Conservation (phyloP, 768 basidiomycete species). For the Leccinum aurantiacum region DNA sequence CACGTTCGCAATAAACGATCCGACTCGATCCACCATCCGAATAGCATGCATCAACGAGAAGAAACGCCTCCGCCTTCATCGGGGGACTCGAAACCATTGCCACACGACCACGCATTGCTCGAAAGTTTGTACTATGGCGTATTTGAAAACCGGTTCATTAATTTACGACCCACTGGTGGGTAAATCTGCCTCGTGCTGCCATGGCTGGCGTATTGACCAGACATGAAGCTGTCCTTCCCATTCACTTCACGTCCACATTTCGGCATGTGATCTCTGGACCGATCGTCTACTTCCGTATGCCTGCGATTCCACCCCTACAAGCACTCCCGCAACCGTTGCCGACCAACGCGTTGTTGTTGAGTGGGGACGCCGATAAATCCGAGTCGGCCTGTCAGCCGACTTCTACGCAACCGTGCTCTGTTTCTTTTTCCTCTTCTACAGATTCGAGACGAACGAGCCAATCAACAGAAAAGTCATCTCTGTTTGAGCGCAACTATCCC, state of each 20-base stretch:
- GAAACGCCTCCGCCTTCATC: slow-evolving; percentile 33
- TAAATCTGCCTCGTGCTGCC: neutral
- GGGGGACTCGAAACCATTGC: slow-evolving; percentile 35
- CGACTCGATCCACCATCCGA: slow-evolving; percentile 52
- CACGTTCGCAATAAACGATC: slow-evolving; percentile 50
- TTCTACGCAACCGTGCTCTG: slow-evolving; percentile 41
- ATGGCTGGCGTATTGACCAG: slow-evolving; percentile 7
- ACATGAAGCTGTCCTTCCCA: slow-evolving; percentile 59
- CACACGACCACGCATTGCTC: slow-evolving; percentile 69
- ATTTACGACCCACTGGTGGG: slow-evolving; percentile 65
- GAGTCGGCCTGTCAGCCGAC: slow-evolving; percentile 21
- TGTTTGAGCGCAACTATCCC: slow-evolving; percentile 32
- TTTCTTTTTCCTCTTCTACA: slow-evolving; percentile 57
- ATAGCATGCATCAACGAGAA: slow-evolving; percentile 40
- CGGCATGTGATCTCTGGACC: slow-evolving; percentile 62
- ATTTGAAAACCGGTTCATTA: slow-evolving; percentile 71
- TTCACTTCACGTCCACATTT: slow-evolving; percentile 71
- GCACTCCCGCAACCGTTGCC: slow-evolving; percentile 38
- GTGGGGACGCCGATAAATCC: slow-evolving; percentile 27
- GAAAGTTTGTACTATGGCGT: slow-evolving; percentile 67
- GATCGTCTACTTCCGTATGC: slow-evolving; percentile 64
- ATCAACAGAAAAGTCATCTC: slow-evolving; percentile 35
- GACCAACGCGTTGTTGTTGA: slow-evolving; percentile 23
- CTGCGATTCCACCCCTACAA: slow-evolving; percentile 62
- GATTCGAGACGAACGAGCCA: slow-evolving; percentile 36